Base-by-base conservation (phyloP, 371 early-diverging fungal genomes). In the Syncephalastrum contaminatum region DNA sequence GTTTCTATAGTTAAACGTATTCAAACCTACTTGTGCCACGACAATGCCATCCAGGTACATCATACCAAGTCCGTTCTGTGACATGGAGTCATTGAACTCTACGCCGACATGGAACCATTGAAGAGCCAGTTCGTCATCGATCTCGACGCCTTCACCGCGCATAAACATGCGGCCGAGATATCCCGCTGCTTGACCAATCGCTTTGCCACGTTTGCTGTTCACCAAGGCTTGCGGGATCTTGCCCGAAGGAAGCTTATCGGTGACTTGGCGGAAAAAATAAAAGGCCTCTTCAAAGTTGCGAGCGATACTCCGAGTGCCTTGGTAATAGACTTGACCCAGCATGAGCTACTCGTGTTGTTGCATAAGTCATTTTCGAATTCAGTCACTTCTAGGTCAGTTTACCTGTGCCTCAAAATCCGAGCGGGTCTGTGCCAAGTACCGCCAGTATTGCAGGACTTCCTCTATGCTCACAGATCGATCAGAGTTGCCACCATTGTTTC, bases 91-190 rank as follows among this genome's bases (percentile, higher is more conserved):
- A 18, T 80, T 81, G 56, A 84, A 67, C 53, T 70, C 59, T 0
- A 82, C 80, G 4, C 92, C 96, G 3, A 80, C 56, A 24, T 72
- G 66, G 64, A 95, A 94, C 91, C 93, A 96, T 43, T 69, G 36
- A 18, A 81, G 54, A 0, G 97, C 97, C 12, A 68, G 79, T 4
- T 56, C 62, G 4, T 82, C 70, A 58, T 84, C 72, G 12, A 56
- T 71, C 3, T 72, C 52, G n/a, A 86, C 88, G 20, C 95, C 94
- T 63, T 96, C 96, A 30, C 97, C 98, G 41, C 97, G 86, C 88
- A 88, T 81, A 60, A 90, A 84, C 96, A 98, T 96, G 16, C 74
- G 61, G 0, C 97, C 98, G 10, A 92, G 58, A 56, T 86, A 82
- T 0, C 89, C 91, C 7, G 92, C 89, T 0, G 94, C 91, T 56